These are phyloP conservation scores for Cladophialophora psammophila DNA, from an alignment of 2,329 filamentous ascomycete genomes.

Conservation along the genomic window DNA sequence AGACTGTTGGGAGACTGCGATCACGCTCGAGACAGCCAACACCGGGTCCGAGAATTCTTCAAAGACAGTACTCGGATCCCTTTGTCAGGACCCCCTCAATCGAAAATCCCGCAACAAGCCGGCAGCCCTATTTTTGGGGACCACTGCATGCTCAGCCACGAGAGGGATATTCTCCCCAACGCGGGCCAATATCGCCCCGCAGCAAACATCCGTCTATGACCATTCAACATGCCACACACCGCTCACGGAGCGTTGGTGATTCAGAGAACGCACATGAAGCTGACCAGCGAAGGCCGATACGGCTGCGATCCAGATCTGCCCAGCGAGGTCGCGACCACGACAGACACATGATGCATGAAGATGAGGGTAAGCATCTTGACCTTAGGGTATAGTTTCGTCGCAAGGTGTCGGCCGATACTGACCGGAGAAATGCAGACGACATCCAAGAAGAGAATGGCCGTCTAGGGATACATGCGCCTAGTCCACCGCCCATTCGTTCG, in stretches of 20 bases:
- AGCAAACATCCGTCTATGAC: not conserved
- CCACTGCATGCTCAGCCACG: not conserved
- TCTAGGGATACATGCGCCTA: conserved; percentile 12
- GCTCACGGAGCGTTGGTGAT: conserved; percentile 1
- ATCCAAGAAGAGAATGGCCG: conserved; percentile 13
- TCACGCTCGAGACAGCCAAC: conserved; percentile 13
- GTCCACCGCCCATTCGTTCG: conserved; percentile 25
- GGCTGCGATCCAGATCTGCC: conserved; percentile 18
- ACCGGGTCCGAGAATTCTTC: conserved; percentile 12
- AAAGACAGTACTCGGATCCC: conserved; percentile 22
- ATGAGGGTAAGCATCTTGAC: conserved; percentile 15
- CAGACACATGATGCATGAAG: conserved; percentile 1
- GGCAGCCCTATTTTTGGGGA: conserved; percentile 11
- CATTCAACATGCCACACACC: not conserved
- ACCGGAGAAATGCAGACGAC: conserved; percentile 9
- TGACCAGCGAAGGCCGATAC: not conserved
- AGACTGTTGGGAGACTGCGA: not conserved
- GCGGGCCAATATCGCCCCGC: conserved; percentile 11
- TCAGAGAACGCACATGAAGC: not conserved
- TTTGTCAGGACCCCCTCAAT: conserved; percentile 8
- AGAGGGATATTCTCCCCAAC: conserved; percentile 27
- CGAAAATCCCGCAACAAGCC: conserved; percentile 10
- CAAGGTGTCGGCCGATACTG: not conserved
- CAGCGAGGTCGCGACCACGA: conserved; percentile 10
- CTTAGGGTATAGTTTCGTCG: not conserved